Percentiles rank a stretch among this genome's conserved stretches.
Conservation (phyloP, 2,329 filamentous ascomycete genomes). For the Tolypocladium amazonense region DNA sequence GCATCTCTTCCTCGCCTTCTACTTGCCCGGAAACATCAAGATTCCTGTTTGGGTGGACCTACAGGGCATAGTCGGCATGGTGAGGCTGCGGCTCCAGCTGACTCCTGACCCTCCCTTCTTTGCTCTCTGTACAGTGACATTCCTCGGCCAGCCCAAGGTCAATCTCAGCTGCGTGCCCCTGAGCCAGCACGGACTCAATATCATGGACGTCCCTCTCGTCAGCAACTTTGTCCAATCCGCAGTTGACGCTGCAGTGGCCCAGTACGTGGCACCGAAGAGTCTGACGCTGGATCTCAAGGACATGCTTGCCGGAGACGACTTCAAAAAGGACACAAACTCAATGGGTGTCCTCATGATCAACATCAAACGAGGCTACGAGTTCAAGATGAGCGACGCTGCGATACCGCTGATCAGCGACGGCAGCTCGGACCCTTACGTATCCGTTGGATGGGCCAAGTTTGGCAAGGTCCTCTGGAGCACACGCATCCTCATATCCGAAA, state of each 20-base stretch:
- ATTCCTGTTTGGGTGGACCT: conserved; percentile 66
- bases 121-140: conserved; percentile 62
- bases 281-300: conserved; percentile 65
- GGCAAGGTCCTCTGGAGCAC: conserved; percentile 53
- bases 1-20: conserved; percentile 63
- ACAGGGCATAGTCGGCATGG: conserved; percentile 58
- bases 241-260: conserved; percentile 61
- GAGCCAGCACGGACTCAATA: conserved; percentile 56
- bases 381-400: conserved; percentile 59
- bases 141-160: conserved; percentile 65
- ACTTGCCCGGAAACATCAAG: conserved; percentile 44
- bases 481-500: conserved; percentile 52
- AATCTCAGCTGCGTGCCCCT: conserved; percentile 61
- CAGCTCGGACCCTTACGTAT: conserved; percentile 60
- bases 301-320: conserved; percentile 68
- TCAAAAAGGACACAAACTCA: conserved; percentile 62
- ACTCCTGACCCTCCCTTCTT: conserved; percentile 71
- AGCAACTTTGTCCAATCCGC: conserved; percentile 66
- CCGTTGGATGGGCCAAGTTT: conserved; percentile 69
- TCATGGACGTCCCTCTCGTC: conserved; percentile 67
- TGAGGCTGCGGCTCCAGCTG: conserved; percentile 59
- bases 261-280: conserved; percentile 69
- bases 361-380: conserved; percentile 57
- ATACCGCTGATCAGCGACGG: conserved; percentile 48
- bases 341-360: conserved; percentile 55